phyloP scores from a whole-genome alignment of 768 basidiomycete genomes.

The Mycena haematopus region DNA sequence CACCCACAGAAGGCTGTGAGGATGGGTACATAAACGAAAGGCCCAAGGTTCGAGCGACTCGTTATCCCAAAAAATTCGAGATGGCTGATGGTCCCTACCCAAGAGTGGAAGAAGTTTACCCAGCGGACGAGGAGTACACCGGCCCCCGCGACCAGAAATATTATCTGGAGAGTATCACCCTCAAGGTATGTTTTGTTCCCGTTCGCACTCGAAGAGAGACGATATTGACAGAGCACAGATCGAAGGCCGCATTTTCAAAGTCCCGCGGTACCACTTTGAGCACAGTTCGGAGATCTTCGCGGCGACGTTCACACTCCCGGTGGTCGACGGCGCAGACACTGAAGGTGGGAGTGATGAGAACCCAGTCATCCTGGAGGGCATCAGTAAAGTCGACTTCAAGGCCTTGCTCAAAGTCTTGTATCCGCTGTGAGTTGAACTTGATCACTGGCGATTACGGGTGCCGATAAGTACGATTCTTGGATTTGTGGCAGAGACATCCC shows the following conservation, averaged over 20 bases:
- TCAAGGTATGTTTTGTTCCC: neutral
- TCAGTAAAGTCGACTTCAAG: slow-evolving; percentile 35
- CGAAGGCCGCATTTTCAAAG: slow-evolving; percentile 45
- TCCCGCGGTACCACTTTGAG: slow-evolving; percentile 43
- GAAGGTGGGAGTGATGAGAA: slow-evolving; percentile 39
- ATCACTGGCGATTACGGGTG: neutral
- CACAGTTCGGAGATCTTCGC: slow-evolving; percentile 42
- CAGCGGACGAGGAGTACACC: too few relatives aligned
- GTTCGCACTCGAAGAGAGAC: neutral
- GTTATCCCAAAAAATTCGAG: too few relatives aligned
- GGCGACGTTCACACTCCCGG: slow-evolving; percentile 41
- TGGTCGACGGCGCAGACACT: slow-evolving; percentile 17
- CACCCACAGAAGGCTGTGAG: neutral
- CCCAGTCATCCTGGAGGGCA: slow-evolving; percentile 38
- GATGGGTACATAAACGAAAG: neutral
- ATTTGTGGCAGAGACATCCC: slow-evolving; percentile 11
- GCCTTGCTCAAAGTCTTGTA: slow-evolving; percentile 33
- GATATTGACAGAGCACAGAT: slow-evolving; percentile 31
- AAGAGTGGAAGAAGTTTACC: too few relatives aligned
- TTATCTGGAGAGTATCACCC: neutral
- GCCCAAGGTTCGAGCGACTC: too few relatives aligned
- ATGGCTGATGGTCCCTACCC: too few relatives aligned
- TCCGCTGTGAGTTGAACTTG: slow-evolving; percentile 35
- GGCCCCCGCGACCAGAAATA: neutral
- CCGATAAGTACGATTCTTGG: neutral